phyloP scores from a whole-genome alignment of 169 alveolate species.

The Theileria annulata region DNA sequence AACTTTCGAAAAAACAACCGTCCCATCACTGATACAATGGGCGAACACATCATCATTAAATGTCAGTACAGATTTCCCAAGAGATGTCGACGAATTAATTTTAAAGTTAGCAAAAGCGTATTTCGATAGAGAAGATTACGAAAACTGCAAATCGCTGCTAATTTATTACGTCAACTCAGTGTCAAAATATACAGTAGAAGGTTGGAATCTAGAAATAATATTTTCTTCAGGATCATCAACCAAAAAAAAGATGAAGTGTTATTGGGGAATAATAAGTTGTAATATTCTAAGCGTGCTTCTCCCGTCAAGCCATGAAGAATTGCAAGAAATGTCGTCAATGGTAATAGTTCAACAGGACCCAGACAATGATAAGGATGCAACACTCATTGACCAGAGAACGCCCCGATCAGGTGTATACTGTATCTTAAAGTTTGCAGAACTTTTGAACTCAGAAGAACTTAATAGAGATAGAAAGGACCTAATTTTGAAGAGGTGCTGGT shows the following conservation, averaged over 20 bases:
- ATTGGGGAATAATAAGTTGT: constrained; percentile 78
- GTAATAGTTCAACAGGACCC: constrained; percentile 38
- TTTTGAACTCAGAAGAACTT: constrained; percentile 66
- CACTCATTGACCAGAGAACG: constrained; percentile 64
- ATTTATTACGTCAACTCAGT: constrained; percentile 71
- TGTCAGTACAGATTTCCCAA: constrained; percentile 48
- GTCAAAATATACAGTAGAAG: constrained; percentile 72
- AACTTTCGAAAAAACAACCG: constrained; percentile 66
- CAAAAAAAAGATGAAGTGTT: constrained; percentile 70
- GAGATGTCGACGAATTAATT: constrained; percentile 65
- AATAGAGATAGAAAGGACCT: constrained; percentile 69
- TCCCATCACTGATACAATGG: constrained; percentile 73
- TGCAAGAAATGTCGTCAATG: constrained; percentile 53
- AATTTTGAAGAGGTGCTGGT: constrained; percentile 76
- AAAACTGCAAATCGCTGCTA: constrained; percentile 68
- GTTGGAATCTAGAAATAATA: constrained; percentile 3
- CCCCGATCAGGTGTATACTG: constrained; percentile 69
- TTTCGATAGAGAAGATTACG: constrained; percentile 72
- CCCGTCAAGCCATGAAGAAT: constrained; percentile 52
- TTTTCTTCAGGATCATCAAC: constrained; percentile 50
- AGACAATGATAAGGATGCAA: constrained; percentile 61
- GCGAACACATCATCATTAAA: constrained; percentile 40
- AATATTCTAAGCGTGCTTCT: constrained; percentile 61
- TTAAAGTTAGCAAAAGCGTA: constrained; percentile 73
- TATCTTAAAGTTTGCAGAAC: constrained; percentile 66